phyloP scores from a whole-genome alignment of 176 grass and related monocot genomes.

The Pontederia crassipes region DNA sequence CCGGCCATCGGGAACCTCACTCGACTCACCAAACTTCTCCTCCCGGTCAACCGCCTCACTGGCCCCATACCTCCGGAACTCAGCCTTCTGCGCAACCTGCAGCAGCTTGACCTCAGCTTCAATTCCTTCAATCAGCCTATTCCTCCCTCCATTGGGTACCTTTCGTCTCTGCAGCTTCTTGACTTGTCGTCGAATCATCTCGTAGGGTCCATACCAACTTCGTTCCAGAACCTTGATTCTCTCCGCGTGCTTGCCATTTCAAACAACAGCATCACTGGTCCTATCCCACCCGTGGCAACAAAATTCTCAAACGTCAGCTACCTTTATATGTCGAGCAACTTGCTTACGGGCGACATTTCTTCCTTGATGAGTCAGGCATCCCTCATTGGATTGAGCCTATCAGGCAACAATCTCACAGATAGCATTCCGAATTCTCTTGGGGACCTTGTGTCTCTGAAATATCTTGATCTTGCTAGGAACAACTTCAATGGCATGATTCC shows the following conservation, averaged over 20 bases:
- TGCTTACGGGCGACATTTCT: not conserved
- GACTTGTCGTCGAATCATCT: not conserved
- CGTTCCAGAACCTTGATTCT: not conserved
- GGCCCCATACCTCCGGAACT: conserved; percentile 3
- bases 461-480: not conserved
- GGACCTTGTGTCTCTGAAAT: not conserved
- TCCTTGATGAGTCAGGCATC: not conserved
- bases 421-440: conserved; percentile 1
- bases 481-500: not conserved
- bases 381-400: not conserved
- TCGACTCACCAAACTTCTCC: not conserved
- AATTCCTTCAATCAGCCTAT: conserved; percentile 1
- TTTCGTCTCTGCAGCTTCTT: not conserved
- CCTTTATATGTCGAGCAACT: not conserved
- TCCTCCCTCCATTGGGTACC: not conserved
- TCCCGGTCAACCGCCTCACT: not conserved
- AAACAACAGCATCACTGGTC: not conserved
- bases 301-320: not conserved
- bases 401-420: conserved; percentile 6
- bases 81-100: not conserved
- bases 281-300: not conserved
- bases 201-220: conserved; percentile 4
- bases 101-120: conserved; percentile 9
- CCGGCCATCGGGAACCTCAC: conserved; percentile 33
- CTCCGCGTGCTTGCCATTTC: not conserved